Base-by-base conservation (phyloP, 1,139 yeast genomes). In the Diutina siamensis region DNA sequence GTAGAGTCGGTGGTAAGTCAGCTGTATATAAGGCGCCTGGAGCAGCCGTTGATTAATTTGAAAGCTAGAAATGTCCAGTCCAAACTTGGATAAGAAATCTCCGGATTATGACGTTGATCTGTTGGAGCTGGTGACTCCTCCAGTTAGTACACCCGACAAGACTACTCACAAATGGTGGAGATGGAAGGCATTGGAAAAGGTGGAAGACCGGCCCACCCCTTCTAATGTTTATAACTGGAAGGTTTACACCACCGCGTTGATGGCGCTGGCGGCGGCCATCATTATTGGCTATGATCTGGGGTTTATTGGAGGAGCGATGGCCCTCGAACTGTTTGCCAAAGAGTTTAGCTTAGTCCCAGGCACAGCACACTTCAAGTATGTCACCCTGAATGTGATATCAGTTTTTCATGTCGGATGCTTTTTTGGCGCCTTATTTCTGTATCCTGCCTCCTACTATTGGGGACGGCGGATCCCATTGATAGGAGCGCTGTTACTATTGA, bases 331-430 rank as follows among this genome's bases (percentile, higher is more conserved):
- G 2, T 68, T 68, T 50, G 54, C 54, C 48, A 35, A 54, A 5
- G 71, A 65, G 50, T 68, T 68, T 53, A 65, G 66, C 5, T 58
- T 68, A 44, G 44, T 56, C 20, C 36, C 20, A 17, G 36, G 36
- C 4, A 46, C 55, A 2, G 17, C 46, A 19, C 63, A 64, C 41
- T 57, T 64, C 18, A 57, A 55, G 40, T 49, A 40, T 42, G 54
- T 63, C 33, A 53, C 62, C 3, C 60, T 68, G 34, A 69, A 65
- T 50, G 58, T 71, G 34, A 70, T 71, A 38, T 68, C 74, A 10
- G 61, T 68, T 35, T 70, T 70, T 55, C 77, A 72, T 49, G 72
- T 66, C 22, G 74, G 72, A 9, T 70, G 72, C 35, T 71, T 71
- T 53, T 69, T 70, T 50, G 77, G 76, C 8, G 70, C 76, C 2